A percentile compares a stretch with the other conserved stretches of the same genome.
Evolutionary conservation across 192 early-diverging fungal genomes (phyloP).

Genomic region (Entomortierella beljakovae): DNA sequence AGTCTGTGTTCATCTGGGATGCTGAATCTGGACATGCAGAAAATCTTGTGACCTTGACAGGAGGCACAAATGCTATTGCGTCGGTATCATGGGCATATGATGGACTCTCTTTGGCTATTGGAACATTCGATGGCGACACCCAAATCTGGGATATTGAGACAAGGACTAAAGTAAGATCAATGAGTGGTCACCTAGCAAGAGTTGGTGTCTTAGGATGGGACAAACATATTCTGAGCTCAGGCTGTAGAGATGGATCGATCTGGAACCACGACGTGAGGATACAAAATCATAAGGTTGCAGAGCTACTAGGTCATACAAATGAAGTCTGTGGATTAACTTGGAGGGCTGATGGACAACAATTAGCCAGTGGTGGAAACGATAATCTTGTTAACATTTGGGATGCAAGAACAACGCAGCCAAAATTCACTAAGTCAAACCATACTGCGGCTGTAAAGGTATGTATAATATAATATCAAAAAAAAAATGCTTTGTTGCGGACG

Average conservation of each 20-base stretch:
- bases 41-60: conserved; percentile 25
- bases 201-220: conserved; percentile 93
- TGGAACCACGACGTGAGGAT: conserved; percentile 96
- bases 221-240: conserved; percentile 82
- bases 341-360: conserved; percentile 78
- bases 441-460: conserved; percentile 91
- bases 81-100: conserved; percentile 83
- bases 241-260: conserved; percentile 90
- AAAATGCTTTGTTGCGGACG: neutral
- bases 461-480: neutral
- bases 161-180: conserved; percentile 79
- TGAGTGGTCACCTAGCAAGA: conserved; percentile 82
- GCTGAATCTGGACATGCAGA: conserved; percentile 76
- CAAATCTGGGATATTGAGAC: conserved; percentile 93
- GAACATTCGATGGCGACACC: conserved; percentile 80
- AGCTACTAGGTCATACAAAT: conserved; percentile 76
- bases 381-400: conserved; percentile 95
- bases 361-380: conserved; percentile 97
- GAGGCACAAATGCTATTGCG: conserved; percentile 67
- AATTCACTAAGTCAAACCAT: conserved; percentile 80
- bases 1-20: conserved; percentile 93
- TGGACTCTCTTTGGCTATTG: conserved; percentile 76
- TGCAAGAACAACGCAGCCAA: conserved; percentile 68
- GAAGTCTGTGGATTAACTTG: conserved; percentile 93
- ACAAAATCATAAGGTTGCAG: conserved; percentile 81